Evolutionary conservation across 2,329 filamentous ascomycete genomes (phyloP).

Genomic region (Hypoxylon sp.): DNA sequence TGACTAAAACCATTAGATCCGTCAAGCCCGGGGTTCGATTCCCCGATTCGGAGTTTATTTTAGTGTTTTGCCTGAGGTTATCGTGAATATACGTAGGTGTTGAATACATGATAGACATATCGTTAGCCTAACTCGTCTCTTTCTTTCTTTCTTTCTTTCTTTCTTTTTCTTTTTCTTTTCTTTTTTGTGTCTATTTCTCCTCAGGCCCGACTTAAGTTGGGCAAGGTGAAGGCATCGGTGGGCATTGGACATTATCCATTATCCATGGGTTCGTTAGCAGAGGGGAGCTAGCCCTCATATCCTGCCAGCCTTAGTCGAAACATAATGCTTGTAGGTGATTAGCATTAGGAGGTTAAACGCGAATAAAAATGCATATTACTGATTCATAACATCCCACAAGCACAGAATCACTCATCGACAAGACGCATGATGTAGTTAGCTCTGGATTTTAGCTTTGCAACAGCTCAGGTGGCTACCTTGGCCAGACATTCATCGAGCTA

Average conservation of each 20-base stretch:
- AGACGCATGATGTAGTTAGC: background rate
- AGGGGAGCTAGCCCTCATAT: too few species aligned
- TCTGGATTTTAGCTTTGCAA: conserved; percentile 4
- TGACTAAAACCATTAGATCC: conserved; percentile 31
- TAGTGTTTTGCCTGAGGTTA: conserved; percentile 8
- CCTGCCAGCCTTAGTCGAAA: background rate
- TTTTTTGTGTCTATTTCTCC: too few species aligned
- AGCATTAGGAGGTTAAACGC: background rate
- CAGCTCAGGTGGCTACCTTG: background rate
- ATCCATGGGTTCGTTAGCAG: too few species aligned
- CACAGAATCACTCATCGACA: background rate
- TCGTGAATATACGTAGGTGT: too few species aligned
- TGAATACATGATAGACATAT: too few species aligned
- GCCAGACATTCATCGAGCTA: background rate
- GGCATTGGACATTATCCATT: too few species aligned
- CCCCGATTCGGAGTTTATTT: conserved; percentile 49
- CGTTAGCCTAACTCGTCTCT: too few species aligned
- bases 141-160: too few species aligned
- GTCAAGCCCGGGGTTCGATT: conserved; percentile 54
- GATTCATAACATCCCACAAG: background rate
- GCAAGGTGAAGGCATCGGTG: background rate
- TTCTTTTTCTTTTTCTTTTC: too few species aligned
- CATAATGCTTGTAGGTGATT: background rate
- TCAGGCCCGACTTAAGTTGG: background rate
- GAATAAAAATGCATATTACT: background rate